Percentiles rank a stretch among this genome's conserved stretches.
Conservation (phyloP, 805 yeast genomes). For the Ogataea parapolymorpha region DNA sequence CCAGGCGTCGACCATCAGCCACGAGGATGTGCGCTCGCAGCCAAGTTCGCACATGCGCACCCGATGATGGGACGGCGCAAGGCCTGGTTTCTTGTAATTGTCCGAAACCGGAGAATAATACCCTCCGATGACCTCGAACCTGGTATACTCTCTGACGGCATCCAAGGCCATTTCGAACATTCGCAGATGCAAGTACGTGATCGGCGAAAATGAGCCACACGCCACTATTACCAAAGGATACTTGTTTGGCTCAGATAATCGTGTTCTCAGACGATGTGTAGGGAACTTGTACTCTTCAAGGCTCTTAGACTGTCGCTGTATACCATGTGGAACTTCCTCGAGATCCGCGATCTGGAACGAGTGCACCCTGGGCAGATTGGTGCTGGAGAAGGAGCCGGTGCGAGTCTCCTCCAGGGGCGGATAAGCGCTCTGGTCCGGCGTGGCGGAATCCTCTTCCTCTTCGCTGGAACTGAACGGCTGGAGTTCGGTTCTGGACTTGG, state of each 20-base stretch:
- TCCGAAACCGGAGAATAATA: conserved; percentile 93
- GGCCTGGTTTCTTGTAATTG: conserved; percentile 88
- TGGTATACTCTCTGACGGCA: conserved; percentile 82
- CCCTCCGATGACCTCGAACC: conserved; percentile 95
- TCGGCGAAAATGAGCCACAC: conserved; percentile 95
- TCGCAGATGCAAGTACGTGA: conserved; percentile 88
- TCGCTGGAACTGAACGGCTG: conserved; percentile 55
- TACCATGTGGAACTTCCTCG: conserved; percentile 96
- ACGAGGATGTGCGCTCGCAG: conserved; percentile 91
- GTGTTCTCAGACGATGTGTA: conserved; percentile 73
- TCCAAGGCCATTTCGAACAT: conserved; percentile 99
- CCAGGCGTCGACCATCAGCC: conserved; percentile 99
- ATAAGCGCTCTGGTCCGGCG: background rate
- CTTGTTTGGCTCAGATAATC: conserved; percentile 68
- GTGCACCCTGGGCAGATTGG: conserved; percentile 40
- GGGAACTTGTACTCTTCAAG: conserved; percentile 78
- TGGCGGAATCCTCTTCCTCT: conserved; percentile 34
- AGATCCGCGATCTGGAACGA: conserved; percentile 80
- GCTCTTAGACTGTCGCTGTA: conserved; percentile 77
- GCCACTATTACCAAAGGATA: conserved; percentile 93
- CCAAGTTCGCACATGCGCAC: conserved; percentile 98
- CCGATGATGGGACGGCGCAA: conserved; percentile 84
- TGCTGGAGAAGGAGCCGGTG: conserved; percentile 29
- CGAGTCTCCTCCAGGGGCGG: conserved; percentile 19
- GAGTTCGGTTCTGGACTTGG: conserved; percentile 52